A percentile compares a stretch with the other conserved stretches of the same genome.
Conservation (phyloP, 768 basidiomycete genomes). For the Leccinum imitatum region DNA sequence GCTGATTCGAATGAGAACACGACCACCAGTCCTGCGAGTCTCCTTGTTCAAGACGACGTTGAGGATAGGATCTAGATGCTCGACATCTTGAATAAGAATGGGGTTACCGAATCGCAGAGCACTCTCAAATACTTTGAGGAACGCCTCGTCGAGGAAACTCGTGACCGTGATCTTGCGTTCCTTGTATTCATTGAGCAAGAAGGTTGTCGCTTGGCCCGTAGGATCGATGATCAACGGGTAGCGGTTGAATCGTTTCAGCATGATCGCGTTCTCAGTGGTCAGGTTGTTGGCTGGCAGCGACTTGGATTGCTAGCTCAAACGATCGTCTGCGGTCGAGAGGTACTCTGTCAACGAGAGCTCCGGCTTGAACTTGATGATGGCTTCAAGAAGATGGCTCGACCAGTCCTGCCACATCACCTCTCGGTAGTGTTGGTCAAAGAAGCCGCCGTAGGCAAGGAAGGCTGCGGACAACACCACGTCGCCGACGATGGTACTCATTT, state of each 20-base stretch:
- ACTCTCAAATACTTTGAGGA: slow-evolving; percentile 97
- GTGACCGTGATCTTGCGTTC: slow-evolving; percentile 97
- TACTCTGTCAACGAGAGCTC: slow-evolving; percentile 95
- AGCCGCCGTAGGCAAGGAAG: slow-evolving; percentile 95
- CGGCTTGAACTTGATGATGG: slow-evolving; percentile 86
- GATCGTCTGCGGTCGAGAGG: slow-evolving; percentile 94
- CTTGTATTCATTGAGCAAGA: slow-evolving; percentile 91
- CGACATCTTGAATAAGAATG: slow-evolving; percentile 95
- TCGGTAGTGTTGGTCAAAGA: slow-evolving; percentile 98
- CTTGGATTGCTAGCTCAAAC: slow-evolving; percentile 93
- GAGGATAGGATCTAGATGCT: slow-evolving; percentile 94
- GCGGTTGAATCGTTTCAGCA: slow-evolving; percentile 96
- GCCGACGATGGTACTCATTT: slow-evolving; percentile 98
- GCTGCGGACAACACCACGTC: slow-evolving; percentile 95
- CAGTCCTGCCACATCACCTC: slow-evolving; percentile 97
- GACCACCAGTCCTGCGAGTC: slow-evolving; percentile 92
- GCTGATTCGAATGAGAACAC: slow-evolving; percentile 93
- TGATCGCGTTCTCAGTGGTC: slow-evolving; percentile 99
- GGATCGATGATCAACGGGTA: slow-evolving; percentile 98
- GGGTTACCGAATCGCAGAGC: slow-evolving; percentile 99
- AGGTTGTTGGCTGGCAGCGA: slow-evolving; percentile 94
- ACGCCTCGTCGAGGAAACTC: slow-evolving; percentile 97
- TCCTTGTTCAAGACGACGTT: slow-evolving; percentile 98
- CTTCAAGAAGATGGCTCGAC: slow-evolving; percentile 85
- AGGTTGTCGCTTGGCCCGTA: slow-evolving; percentile 94